Percentiles rank a stretch among this genome's conserved stretches.
These are phyloP conservation scores for Diaporthe caulivora DNA, from an alignment of 2,329 filamentous ascomycete genomes.

Conservation along the genomic window DNA sequence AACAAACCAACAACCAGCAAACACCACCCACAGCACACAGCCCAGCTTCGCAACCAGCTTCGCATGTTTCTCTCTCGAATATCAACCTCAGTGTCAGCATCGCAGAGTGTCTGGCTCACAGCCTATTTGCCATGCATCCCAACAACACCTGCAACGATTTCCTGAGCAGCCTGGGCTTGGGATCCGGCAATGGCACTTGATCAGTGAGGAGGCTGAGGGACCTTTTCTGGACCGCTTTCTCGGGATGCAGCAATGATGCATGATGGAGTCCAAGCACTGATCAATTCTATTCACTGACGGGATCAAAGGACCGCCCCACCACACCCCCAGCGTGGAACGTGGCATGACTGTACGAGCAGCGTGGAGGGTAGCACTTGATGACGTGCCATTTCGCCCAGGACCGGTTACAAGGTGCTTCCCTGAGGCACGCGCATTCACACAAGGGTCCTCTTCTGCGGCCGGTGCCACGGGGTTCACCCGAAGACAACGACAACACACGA, in stretches of 20 bases:
- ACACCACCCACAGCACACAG: neutral
- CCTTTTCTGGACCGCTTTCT: neutral
- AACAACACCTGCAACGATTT: neutral
- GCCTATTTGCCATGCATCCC: neutral
- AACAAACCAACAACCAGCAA: neutral
- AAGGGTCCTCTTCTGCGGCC: neutral
- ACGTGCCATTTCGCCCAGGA: conserved; percentile 25
- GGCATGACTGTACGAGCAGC: conserved; percentile 21
- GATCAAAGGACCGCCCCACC: conserved; percentile 12
- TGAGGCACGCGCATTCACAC: neutral
- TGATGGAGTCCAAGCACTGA: neutral
- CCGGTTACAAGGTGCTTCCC: conserved; percentile 6
- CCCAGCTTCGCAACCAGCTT: conserved; percentile 42
- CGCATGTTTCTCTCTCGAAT: too few species aligned
- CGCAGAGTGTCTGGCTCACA: neutral
- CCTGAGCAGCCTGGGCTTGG: neutral
- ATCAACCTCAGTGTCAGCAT: neutral
- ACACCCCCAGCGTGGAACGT: conserved; percentile 25
- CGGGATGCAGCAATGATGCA: neutral
- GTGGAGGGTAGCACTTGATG: conserved; percentile 19
- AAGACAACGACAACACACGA: neutral
- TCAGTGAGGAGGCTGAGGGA: neutral
- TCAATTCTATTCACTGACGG: neutral
- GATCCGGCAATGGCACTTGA: neutral
- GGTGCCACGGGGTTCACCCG: neutral